Base-by-base conservation (phyloP, 2,329 filamentous ascomycete species). In the Ceratocystis diversiconidia region DNA sequence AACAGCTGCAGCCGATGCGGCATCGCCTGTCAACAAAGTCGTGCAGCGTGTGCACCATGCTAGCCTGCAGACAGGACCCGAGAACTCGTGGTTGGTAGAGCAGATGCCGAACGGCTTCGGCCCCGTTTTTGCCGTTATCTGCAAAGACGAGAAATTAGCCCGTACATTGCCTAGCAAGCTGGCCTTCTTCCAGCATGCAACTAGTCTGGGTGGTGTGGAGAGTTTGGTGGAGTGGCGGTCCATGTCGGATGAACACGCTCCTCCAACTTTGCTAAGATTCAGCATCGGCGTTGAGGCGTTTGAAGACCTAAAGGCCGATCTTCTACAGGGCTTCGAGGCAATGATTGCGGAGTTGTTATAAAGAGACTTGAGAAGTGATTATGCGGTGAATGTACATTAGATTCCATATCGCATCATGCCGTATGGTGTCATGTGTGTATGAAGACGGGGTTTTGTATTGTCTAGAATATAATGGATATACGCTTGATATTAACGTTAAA, bases 31-130 rank as follows among this genome's bases (percentile, higher is more conserved):
- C 0, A 76, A 76, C 63, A 75, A 76, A 10, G 76, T 85, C 0
- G 79, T 96, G 0, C 78, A 76, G 15, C 78, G 79, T 65, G 78
- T 96, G 10, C 79, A 80, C 69, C 92, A 97, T 75, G 91, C 92
- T 0, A 90, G 86, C 73, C 76, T 96, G 70, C 94, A 97, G 78
- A 59, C 57, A 43, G 65, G 60, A 8, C 77, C 78, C 36, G 79
- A 82, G 62, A 82, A 81, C 15, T 59, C 68, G 0, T 99, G 92
- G 92, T 75, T 97, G 72, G 76, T 79, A 71, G 81, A 82, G 75
- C 94, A 97, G 79, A 96, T 99, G 94, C 90, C 92, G 0, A 83
- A 84, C 69, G 94, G 94, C 0, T 96, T 85, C 73, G 91, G 92
- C 0, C 88, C 94, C 1, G 92, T 97, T 5, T 97, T 97, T 72